Base-by-base conservation (phyloP, 805 yeast species). In the Torulaspora microellipsoides region DNA sequence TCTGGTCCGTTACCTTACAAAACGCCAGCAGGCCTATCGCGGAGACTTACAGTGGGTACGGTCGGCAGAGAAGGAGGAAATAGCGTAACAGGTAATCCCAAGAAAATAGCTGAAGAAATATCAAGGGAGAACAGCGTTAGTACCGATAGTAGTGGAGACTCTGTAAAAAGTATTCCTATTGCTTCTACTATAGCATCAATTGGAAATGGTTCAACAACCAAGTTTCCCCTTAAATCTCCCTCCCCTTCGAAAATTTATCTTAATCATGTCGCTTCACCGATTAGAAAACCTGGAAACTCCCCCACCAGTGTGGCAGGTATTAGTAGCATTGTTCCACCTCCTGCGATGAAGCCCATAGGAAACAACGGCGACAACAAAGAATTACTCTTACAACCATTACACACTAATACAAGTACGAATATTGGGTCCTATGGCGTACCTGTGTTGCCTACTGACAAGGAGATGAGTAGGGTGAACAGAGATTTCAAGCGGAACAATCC, bases 401-500 rank as follows among this genome's bases (percentile, higher is more conserved):
- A 67, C 38, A 3, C 66, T 62, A 49, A 63, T 64, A 8, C 66
- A 15, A 38, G 40, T 9, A 32, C 40, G 14, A 38, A 32, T 3
- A 34, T 43, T 9, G 33, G 40, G 25, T 11, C 38, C 25, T 30
- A n/a, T 27, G 25, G 35, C 13, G 35, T 34, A 23, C 17, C 32
- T 17, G 17, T 17, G 9, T 14, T 34, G 8, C 40, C 35, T 11
- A 10, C 54, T 38, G 54, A 45, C 31, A 47, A 43, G 42, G 62
- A 55, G 17, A 38, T 50, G 17, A 59, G 55, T 40, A 59, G 67
- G 28, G 58, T 57, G 8, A 57, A 53, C 30, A 53, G 62, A 13
- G 67, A 62, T 38, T 63, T 62, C 36, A 67, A 68, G 35, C 66
- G 75, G 32, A 73, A 74, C 28, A 72, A 77, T 46, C 80, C 82